phyloP scores from a whole-genome alignment of 768 basidiomycete species.

The Rhizopogon rudus region DNA sequence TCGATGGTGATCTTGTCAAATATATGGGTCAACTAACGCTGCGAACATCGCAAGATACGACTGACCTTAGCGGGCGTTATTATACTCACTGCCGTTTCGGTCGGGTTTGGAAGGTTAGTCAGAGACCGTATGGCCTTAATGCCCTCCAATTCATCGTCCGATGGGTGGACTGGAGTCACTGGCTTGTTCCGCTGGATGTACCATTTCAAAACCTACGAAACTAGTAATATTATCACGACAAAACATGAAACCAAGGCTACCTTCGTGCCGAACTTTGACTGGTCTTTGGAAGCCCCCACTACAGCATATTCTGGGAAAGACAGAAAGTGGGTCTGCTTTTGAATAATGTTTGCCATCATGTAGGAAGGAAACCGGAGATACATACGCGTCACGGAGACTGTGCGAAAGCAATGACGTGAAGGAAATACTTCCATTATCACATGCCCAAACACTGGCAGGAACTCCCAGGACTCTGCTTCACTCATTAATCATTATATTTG shows the following conservation, averaged over 20 bases:
- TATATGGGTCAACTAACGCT: neutral
- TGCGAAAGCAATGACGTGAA: too few relatives aligned
- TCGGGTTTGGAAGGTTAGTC: slow-evolving; percentile 51
- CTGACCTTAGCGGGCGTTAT: slow-evolving; percentile 71
- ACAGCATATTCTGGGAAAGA: slow-evolving; percentile 66
- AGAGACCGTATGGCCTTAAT: slow-evolving; percentile 51
- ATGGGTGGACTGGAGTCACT: slow-evolving; percentile 74
- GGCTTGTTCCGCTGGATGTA: slow-evolving; percentile 54
- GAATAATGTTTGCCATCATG: slow-evolving; percentile 27
- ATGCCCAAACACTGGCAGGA: too few relatives aligned
- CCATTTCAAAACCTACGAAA: slow-evolving; percentile 69
- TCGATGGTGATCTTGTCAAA: slow-evolving; percentile 58
- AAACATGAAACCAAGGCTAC: slow-evolving; percentile 22
- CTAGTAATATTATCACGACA: neutral
- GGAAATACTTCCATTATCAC: too few relatives aligned
- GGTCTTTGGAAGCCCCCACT: slow-evolving; percentile 78
- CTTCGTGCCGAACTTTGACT: slow-evolving; percentile 75
- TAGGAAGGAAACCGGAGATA: slow-evolving; percentile 3
- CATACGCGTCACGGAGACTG: neutral
- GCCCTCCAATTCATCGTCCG: slow-evolving; percentile 68
- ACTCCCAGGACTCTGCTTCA: too few relatives aligned
- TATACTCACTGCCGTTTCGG: slow-evolving; percentile 70
- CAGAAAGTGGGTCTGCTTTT: slow-evolving; percentile 53
- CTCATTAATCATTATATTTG: too few relatives aligned
- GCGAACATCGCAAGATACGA: neutral